Evolutionary conservation across 805 yeast species (phyloP), one percentile per base, ranked within the genome.

Genomic region (Saccharomycopsis malanga): DNA sequence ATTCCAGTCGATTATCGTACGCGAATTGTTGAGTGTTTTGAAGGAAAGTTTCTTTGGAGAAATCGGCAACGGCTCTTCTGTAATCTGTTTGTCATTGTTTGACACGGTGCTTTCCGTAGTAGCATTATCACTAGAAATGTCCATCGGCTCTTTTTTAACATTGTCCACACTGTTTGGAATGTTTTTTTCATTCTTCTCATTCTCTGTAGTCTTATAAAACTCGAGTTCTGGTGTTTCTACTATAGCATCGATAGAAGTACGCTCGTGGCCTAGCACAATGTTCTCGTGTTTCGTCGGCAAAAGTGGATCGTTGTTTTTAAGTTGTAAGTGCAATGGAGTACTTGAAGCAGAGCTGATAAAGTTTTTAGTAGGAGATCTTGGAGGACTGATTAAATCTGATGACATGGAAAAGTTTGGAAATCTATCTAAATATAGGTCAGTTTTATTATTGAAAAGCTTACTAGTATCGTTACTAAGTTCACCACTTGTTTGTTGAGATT

Each of bases 1-100:
- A 21, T 71, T 69, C 81, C 81, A 77, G 2, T 65, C 58, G 2
- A 64, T 52, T 4, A 53, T 10, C 12, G 40, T 14, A 10, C 34
- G 7, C 3, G 56, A 49, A 34, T 48, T 48, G 17, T 39, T 41
- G 12, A 45, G 22, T 6, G 37, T 43, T 34, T 46, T 48, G 20
- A 45, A 42, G 5, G 41, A 34, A 12, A 36, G 18, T 20, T 52
- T 46, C 27, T 39, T 48, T 4, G 53, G 44, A 17, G 44, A 18
- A 4, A 38, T 21, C 15, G 22, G 23, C 22, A 17, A 14, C 38
- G 9, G 9, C 43, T 39, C 22, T 12, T 20, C 25, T 21, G 15
- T 39, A 12, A 22, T n/a, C 12, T 12, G 5, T 9, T 15, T n/a
- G 15, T 22, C 9, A 9, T 18, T 34, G 37, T 12, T 34, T 9